Conservation (phyloP, 371 early-diverging fungal species). For the Mucor irregularis region DNA sequence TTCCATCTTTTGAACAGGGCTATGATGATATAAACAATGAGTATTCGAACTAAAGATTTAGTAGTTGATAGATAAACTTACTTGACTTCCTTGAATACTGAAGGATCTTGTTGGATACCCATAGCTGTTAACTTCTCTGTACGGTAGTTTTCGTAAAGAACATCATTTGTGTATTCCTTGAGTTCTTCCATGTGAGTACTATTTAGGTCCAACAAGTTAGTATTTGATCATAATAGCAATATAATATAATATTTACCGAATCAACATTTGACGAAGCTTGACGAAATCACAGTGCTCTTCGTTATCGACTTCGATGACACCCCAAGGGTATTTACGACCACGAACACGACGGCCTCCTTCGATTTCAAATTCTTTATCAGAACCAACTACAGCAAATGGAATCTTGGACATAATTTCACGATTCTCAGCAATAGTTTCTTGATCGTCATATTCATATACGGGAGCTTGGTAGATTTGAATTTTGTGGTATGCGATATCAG, state of each 20-base stretch:
- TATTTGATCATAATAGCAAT: not conserved
- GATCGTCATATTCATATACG: conserved; percentile 90
- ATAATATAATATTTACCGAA: conserved; percentile 45
- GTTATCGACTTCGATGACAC: conserved; percentile 92
- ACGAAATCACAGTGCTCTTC: conserved; percentile 94
- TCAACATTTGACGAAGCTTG: conserved; percentile 89
- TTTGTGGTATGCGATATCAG: conserved; percentile 91
- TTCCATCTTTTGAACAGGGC: conserved; percentile 88
- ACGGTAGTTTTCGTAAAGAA: conserved; percentile 96
- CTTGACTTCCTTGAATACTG: conserved; percentile 84
- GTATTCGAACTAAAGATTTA: not conserved
- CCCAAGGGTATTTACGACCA: conserved; percentile 96
- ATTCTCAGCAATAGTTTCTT: conserved; percentile 92
- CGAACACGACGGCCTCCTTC: conserved; percentile 85
- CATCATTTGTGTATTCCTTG: conserved; percentile 91
- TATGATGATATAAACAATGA: conserved; percentile 16
- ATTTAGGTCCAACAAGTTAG: not conserved
- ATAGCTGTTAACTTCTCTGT: conserved; percentile 83
- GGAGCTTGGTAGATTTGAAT: conserved; percentile 95
- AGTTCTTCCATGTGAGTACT: conserved; percentile 92
- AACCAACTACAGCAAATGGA: conserved; percentile 97
- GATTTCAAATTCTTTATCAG: conserved; percentile 85
- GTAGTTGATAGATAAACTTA: not conserved
- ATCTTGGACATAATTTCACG: conserved; percentile 93
- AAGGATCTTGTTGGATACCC: conserved; percentile 81